Percentiles rank a stretch among this genome's conserved stretches.
Evolutionary conservation across 1,284 basidiomycete species (phyloP).

Genomic region (Irpex sp.): DNA sequence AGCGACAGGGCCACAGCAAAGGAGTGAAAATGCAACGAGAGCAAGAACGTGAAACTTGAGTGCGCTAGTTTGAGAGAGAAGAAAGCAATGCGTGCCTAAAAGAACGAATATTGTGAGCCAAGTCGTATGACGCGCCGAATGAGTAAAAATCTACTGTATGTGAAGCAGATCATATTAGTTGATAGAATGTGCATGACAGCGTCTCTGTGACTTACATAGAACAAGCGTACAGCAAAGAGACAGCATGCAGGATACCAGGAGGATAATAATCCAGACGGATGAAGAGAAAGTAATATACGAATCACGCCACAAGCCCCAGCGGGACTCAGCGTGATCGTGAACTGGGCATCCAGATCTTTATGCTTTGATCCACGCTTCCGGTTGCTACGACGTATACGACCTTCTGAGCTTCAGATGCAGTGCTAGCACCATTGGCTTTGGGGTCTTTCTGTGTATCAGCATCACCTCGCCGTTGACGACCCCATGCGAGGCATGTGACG

Average conservation of each 20-base stretch:
- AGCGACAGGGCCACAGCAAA: constrained; percentile 14
- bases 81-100: constrained; percentile 10
- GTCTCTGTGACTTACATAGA: constrained; percentile 4
- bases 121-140: constrained; percentile 7
- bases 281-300: constrained; percentile 8
- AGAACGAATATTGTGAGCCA: constrained; percentile 5
- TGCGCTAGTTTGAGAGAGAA: constrained; percentile 10
- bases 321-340: not conserved
- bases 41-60: constrained; percentile 7
- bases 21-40: constrained; percentile 14
- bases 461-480: constrained; percentile 42
- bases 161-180: not conserved
- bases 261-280: constrained; percentile 13
- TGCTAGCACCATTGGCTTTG: constrained; percentile 33
- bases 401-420: constrained; percentile 45
- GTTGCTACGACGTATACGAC: constrained; percentile 80
- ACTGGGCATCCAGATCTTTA: constrained; percentile 57
- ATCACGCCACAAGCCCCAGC: constrained; percentile 17
- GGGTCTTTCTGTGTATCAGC: constrained; percentile 2
- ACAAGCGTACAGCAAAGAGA: constrained; percentile 12
- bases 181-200: not conserved
- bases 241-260: constrained; percentile 11
- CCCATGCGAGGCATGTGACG: constrained; percentile 81
- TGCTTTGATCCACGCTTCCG: constrained; percentile 74
- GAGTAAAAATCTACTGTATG: constrained; percentile 8